Evolutionary conservation across 257 asterid species (phyloP).

Genomic region (Primulina huaijiensis): DNA sequence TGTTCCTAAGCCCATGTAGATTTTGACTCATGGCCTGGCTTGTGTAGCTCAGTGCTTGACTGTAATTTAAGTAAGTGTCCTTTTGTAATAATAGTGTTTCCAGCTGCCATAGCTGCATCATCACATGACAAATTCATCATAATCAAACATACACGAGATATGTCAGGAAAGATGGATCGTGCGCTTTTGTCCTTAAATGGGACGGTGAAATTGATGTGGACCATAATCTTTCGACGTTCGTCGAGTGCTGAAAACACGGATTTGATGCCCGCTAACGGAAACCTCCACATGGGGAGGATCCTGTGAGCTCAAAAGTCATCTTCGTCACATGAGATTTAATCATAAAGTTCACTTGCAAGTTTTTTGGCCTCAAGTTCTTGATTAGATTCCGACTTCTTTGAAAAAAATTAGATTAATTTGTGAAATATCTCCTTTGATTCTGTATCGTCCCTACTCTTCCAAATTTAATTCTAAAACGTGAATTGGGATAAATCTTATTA

Average conservation of each 20-base stretch:
- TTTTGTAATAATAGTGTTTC: constrained; percentile 91
- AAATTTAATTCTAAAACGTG: neutral
- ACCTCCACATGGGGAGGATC: constrained; percentile 39
- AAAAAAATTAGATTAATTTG: too few relatives aligned
- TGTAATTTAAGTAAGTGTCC: constrained; percentile 92
- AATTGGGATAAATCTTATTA: too few relatives aligned
- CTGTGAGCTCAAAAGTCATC: constrained; percentile 21
- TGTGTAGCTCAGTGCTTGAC: constrained; percentile 94
- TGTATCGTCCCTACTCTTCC: too few relatives aligned
- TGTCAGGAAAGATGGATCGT: constrained; percentile 35
- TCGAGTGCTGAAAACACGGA: constrained; percentile 66
- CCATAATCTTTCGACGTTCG: constrained; percentile 28
- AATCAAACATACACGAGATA: constrained; percentile 31
- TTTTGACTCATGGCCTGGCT: constrained; percentile 98
- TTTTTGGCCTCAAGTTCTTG: too few relatives aligned
- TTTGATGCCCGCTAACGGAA: constrained; percentile 33
- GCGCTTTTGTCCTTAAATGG: constrained; percentile 17
- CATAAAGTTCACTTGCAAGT: neutral
- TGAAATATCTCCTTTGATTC: too few relatives aligned
- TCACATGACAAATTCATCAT: constrained; percentile 28
- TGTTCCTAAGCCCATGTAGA: constrained; percentile 68
- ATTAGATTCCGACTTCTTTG: too few relatives aligned
- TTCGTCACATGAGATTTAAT: neutral
- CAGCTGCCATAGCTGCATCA: constrained; percentile 97
- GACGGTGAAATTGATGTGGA: constrained; percentile 31